Conservation (phyloP, 23 red algal genomes). For the Agarophyton chilense region DNA sequence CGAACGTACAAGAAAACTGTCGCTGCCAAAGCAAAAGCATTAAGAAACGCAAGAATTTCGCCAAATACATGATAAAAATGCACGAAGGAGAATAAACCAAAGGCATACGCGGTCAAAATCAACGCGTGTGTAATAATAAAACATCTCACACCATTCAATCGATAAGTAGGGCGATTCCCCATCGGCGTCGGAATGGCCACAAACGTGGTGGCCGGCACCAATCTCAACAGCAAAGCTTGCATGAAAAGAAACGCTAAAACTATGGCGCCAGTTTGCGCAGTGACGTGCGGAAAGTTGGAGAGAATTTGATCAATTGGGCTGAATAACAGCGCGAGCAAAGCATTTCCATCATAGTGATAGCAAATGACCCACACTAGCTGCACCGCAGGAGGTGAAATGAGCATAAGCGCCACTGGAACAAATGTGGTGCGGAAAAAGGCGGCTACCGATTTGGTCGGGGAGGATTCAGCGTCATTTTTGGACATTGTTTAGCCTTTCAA, state of each 20-base stretch:
- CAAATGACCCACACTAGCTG: constrained; percentile 70
- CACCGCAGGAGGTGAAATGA: constrained; percentile 60
- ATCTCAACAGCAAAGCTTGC: constrained; percentile 47
- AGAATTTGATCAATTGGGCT: constrained; percentile 1
- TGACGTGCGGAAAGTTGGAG: constrained; percentile 52
- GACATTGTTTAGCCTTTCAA: neutral
- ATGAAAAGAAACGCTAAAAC: constrained; percentile 32
- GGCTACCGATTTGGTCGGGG: neutral
- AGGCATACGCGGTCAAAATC: neutral
- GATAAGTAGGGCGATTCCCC: constrained; percentile 73
- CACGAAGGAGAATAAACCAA: constrained; percentile 23
- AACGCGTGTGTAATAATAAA: constrained; percentile 61
- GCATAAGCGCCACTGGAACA: constrained; percentile 54
- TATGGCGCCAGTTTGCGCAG: neutral
- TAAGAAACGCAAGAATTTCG: constrained; percentile 52
- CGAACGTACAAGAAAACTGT: constrained; percentile 67
- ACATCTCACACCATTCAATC: constrained; percentile 64
- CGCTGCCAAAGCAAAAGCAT: constrained; percentile 27
- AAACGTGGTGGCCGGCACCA: constrained; percentile 62
- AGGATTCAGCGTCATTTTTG: neutral
- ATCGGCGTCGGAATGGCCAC: constrained; percentile 68
- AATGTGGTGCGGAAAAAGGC: constrained; percentile 66
- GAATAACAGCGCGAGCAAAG: constrained; percentile 4
- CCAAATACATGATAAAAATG: constrained; percentile 67
- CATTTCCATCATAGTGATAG: constrained; percentile 46